These are phyloP conservation scores for Aaosphaeria pasadenensis DNA, from an alignment of 2,329 filamentous ascomycete species.

Conservation along the genomic window DNA sequence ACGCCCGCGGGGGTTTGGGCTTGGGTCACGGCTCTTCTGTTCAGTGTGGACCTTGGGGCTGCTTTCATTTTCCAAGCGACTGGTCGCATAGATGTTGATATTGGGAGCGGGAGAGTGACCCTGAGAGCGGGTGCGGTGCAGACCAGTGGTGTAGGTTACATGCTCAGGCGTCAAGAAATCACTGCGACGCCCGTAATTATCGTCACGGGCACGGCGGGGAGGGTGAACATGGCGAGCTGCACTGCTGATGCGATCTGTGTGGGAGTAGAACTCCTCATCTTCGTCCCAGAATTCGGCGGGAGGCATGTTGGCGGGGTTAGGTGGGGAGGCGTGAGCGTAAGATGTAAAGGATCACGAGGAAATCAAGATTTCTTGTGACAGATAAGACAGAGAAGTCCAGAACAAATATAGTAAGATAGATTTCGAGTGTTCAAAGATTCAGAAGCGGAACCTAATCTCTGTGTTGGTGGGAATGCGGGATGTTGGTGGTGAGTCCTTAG, in stretches of 20 bases:
- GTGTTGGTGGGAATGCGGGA: background rate
- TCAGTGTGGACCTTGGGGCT: constrained; percentile 32
- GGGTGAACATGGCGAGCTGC: constrained; percentile 32
- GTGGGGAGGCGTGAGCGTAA: no score
- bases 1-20: constrained; percentile 22
- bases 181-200: constrained; percentile 20
- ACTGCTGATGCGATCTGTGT: constrained; percentile 4
- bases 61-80: constrained; percentile 36
- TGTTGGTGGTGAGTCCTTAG: constrained; percentile 1
- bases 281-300: no score
- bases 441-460: no score
- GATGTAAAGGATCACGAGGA: no score
- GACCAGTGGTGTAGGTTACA: constrained; percentile 22
- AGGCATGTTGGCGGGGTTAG: no score
- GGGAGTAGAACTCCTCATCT: constrained; percentile 28
- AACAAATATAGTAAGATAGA: no score
- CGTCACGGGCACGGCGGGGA: constrained; percentile 13
- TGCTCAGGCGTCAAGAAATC: constrained; percentile 29
- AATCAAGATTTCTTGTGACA: no score
- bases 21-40: constrained; percentile 17
- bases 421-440: no score
- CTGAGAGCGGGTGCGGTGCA: constrained; percentile 45
- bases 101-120: constrained; percentile 44
- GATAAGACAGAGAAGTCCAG: no score
- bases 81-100: constrained; percentile 45